Evolutionary conservation across 208 protist species (phyloP), one percentile per base, ranked within the genome.

Genomic region (Crithidia brevicula): DNA sequence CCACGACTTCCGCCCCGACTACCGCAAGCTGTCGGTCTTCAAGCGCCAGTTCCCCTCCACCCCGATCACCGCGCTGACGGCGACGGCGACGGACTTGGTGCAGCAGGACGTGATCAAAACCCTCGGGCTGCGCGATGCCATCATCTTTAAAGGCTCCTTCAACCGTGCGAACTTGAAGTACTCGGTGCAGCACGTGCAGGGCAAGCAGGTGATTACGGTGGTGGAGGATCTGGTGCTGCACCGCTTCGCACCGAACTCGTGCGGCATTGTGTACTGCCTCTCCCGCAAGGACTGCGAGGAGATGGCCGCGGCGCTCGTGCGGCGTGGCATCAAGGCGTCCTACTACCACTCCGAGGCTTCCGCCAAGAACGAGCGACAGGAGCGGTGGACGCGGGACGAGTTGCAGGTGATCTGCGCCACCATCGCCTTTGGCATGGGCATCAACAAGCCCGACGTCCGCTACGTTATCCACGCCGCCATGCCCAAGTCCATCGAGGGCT

Each of bases 401-500:
- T 53, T 98, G 30, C 81, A 95, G 23, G 91, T 99, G n/a, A 95
- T 99, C 28, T 96, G 91, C 51, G 98, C 98, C 30, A 99, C 98
- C 18, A 97, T 99, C 50, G 98, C 98, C 22, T 99, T 99, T 74
- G 98, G 98, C 27, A 99, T 99, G 98, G 98, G 97, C 58, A 99
- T 99, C 69, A 98, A 99, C 79, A 99, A 99, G 59, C 91, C 96
- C 6, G 95, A 99, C 69, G 98, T 99, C 6, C 92, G 98, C 47
- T 99, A 96, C 73, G 98, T 99, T 34, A 92, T 99, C 51, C 98
- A 99, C 85, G 88, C 97, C 11, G 79, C 90, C 11, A 89, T 99
- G 71, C 98, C 98, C 0, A 99, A 99, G 81, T 97, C 85, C 8
- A 87, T 99, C 45, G 98, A 99, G 79, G 95, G 88, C 10, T 99